A percentile compares a stretch with the other conserved stretches of the same genome.
phyloP scores from a whole-genome alignment of 176 grass and related monocot genomes.

The Musa beccarii region DNA sequence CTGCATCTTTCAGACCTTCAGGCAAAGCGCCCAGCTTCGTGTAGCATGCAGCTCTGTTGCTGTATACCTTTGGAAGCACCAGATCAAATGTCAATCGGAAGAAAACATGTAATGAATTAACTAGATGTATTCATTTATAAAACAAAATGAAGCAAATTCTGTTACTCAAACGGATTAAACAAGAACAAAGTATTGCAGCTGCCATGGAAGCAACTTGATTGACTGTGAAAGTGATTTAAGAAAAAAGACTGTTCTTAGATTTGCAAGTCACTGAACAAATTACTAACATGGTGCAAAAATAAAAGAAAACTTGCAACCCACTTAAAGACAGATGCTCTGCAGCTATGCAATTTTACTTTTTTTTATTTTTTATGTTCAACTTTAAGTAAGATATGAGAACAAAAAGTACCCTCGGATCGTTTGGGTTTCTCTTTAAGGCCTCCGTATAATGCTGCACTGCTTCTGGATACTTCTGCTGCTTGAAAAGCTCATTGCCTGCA shows the following conservation, averaged over 20 bases:
- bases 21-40: slow-evolving; percentile 35
- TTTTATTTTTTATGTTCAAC: background rate
- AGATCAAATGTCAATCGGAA: background rate
- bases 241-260: no score
- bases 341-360: background rate
- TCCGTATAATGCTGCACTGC: slow-evolving; percentile 42
- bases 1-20: slow-evolving; percentile 47
- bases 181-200: background rate
- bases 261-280: no score
- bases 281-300: background rate
- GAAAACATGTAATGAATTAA: background rate
- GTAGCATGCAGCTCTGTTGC: slow-evolving; percentile 46
- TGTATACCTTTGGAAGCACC: slow-evolving; percentile 24
- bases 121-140: background rate
- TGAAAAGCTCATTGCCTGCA: slow-evolving; percentile 45
- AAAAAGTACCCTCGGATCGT: slow-evolving; percentile 46
- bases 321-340: background rate
- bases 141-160: background rate
- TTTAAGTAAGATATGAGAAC: background rate
- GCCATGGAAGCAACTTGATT: no score
- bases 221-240: no score
- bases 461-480: slow-evolving; percentile 42
- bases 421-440: slow-evolving; percentile 40
- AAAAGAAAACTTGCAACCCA: background rate
- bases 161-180: background rate